A percentile compares a stretch with the other conserved stretches of the same genome.
These are phyloP conservation scores for Eucalyptus microcorys DNA, from an alignment of 345 rosid species.

Conservation along the genomic window DNA sequence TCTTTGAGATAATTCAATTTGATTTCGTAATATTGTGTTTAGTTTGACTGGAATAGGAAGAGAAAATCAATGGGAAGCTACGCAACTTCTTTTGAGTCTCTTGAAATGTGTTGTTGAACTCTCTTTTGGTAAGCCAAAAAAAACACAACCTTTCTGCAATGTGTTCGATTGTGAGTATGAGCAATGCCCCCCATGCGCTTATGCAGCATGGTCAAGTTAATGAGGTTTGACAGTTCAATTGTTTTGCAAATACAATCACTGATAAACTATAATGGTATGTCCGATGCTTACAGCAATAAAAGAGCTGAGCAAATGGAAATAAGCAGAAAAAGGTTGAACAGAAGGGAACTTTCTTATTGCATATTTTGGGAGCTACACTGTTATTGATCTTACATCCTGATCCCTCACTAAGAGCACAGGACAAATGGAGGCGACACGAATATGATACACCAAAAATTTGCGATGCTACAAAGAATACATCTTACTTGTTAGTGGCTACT, in stretches of 20 bases:
- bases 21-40: neutral
- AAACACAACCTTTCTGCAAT: neutral
- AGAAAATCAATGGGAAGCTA: neutral
- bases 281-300: neutral
- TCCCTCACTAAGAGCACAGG: neutral
- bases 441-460: neutral
- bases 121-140: neutral
- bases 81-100: neutral
- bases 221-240: neutral
- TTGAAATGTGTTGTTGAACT: neutral
- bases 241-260: neutral
- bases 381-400: neutral
- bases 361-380: neutral
- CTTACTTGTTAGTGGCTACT: conserved; percentile 8
- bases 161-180: neutral
- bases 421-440: neutral
- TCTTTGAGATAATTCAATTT: neutral
- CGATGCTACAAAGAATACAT: neutral
- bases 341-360: neutral
- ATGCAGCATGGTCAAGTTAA: neutral
- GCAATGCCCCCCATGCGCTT: neutral
- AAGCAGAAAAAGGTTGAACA: neutral
- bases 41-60: neutral
- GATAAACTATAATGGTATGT: neutral
- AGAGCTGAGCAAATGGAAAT: neutral